Evolutionary conservation across 129 eudicot genomes (phyloP).

Genomic region (sunflower (Helianthus annuus)): DNA sequence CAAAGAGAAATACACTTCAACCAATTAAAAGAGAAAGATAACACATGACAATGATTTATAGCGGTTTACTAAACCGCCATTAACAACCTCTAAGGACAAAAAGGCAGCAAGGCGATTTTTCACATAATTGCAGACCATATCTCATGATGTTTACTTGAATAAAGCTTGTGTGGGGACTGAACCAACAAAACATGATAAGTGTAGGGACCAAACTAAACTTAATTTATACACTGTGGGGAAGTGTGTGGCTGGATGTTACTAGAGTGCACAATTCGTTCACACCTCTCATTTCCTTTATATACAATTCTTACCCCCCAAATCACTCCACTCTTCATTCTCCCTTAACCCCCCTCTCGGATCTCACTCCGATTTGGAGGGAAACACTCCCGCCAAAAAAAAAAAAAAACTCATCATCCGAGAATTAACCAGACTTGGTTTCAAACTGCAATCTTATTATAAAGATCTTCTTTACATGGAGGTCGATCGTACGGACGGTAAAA

Average conservation of each 20-base stretch:
- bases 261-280: slow-evolving; percentile 9
- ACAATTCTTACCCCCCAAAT: slow-evolving; percentile 9
- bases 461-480: slow-evolving; percentile 17
- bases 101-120: background rate
- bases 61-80: background rate
- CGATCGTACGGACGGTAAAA: slow-evolving; percentile 38
- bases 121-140: background rate
- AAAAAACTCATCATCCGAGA: too few species aligned
- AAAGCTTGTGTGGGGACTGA: slow-evolving; percentile 17
- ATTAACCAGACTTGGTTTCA: too few species aligned
- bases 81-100: background rate
- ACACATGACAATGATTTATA: too few species aligned
- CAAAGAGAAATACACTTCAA: too few species aligned
- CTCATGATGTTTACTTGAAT: background rate
- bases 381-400: slow-evolving; percentile 35
- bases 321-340: slow-evolving; percentile 21
- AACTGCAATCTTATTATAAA: too few species aligned
- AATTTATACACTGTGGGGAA: slow-evolving; percentile 5
- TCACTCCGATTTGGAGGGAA: slow-evolving; percentile 33
- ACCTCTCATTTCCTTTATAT: slow-evolving; percentile 30
- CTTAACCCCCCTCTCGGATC: background rate
- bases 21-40: too few species aligned
- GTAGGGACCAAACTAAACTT: slow-evolving; percentile 24
- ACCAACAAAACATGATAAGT: background rate
- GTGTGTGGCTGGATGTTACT: slow-evolving; percentile 13